These are phyloP conservation scores for Scytalidium lignicola DNA, from an alignment of 2,329 filamentous ascomycete species.

Conservation along the genomic window DNA sequence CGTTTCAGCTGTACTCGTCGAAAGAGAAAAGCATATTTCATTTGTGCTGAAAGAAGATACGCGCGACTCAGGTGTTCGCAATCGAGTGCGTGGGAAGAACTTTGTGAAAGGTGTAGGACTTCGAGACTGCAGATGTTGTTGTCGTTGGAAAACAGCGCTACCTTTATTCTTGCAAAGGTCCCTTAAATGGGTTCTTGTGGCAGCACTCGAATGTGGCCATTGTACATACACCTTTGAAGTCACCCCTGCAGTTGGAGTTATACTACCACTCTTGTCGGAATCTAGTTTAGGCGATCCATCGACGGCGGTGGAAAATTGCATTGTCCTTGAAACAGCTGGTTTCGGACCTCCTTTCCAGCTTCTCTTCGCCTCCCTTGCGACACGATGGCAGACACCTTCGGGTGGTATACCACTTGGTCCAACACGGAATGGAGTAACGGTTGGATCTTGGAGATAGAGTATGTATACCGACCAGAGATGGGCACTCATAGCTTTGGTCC, in stretches of 20 bases:
- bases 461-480: conserved; percentile 63
- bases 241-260: conserved; percentile 47
- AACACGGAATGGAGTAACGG: conserved; percentile 60
- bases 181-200: conserved; percentile 56
- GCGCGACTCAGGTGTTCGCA: conserved; percentile 38
- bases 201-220: conserved; percentile 60
- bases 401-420: conserved; percentile 60
- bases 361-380: conserved; percentile 60
- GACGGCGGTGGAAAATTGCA: conserved; percentile 3
- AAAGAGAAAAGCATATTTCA: conserved; percentile 59
- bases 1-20: conserved; percentile 56
- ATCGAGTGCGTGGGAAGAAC: conserved; percentile 43
- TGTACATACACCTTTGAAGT: conserved; percentile 44
- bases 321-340: conserved; percentile 19
- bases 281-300: conserved; percentile 17
- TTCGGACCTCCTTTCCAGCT: conserved; percentile 59
- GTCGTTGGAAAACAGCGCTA: conserved; percentile 35
- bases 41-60: conserved; percentile 50
- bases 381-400: conserved; percentile 58
- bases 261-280: conserved; percentile 45
- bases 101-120: conserved; percentile 53
- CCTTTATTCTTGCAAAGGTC: conserved; percentile 57
- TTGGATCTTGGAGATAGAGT: conserved; percentile 61
- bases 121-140: conserved; percentile 41
- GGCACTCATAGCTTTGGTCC: conserved; percentile 60